Percentiles rank a stretch among this genome's conserved stretches.
phyloP scores from a whole-genome alignment of 2,329 filamentous ascomycete species.

The Malbranchea cinnamomea region DNA sequence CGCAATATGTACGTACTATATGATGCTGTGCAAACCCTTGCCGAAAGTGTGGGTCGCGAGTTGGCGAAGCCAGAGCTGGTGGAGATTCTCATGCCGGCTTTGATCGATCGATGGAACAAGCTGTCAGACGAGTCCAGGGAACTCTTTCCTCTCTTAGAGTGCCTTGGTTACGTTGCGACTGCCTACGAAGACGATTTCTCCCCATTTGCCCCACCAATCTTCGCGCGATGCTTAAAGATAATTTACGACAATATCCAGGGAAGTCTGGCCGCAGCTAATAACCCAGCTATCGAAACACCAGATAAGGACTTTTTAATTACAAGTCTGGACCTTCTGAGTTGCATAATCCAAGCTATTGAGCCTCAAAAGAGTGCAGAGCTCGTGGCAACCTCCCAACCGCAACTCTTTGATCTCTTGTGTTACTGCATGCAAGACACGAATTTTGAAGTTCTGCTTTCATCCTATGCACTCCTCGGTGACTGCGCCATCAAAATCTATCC shows the following conservation, averaged over 20 bases:
- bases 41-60: slow-evolving; percentile 72
- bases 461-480: slow-evolving; percentile 87
- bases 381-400: slow-evolving; percentile 58
- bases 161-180: slow-evolving; percentile 82
- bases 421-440: slow-evolving; percentile 85
- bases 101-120: slow-evolving; percentile 76
- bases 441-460: slow-evolving; percentile 90
- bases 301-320: slow-evolving; percentile 97
- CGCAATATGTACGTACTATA: slow-evolving; percentile 98
- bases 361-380: slow-evolving; percentile 59
- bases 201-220: slow-evolving; percentile 75
- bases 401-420: slow-evolving; percentile 77
- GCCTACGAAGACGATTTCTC: slow-evolving; percentile 71
- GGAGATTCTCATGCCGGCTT: slow-evolving; percentile 75
- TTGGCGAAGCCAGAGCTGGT: slow-evolving; percentile 72
- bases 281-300: slow-evolving; percentile 56
- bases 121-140: slow-evolving; percentile 82
- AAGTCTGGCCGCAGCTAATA: slow-evolving; percentile 52
- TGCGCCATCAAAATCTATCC: slow-evolving; percentile 85
- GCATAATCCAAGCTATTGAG: slow-evolving; percentile 80
- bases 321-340: slow-evolving; percentile 80
- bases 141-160: slow-evolving; percentile 90
- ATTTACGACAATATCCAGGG: slow-evolving; percentile 86
- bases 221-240: slow-evolving; percentile 74
- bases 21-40: slow-evolving; percentile 93